Evolutionary conservation across 2,329 filamentous ascomycete genomes (phyloP).

Genomic region (Fusarium proliferatum): DNA sequence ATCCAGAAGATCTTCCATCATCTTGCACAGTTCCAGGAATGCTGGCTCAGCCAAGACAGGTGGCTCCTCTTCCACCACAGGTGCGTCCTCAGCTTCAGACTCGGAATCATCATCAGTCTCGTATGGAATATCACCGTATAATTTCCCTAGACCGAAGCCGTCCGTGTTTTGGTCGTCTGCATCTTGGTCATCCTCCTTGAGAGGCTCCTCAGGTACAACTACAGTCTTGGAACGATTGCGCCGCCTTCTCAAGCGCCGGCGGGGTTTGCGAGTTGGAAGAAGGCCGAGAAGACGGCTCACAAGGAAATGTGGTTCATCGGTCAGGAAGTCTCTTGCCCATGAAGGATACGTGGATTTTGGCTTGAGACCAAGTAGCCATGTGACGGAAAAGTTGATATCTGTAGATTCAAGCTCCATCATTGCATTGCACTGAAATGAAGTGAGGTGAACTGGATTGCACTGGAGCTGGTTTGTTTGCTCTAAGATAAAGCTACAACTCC

Average conservation of each 20-base stretch:
- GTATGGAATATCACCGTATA: slow-evolving; percentile 41
- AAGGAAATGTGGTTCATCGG: slow-evolving; percentile 45
- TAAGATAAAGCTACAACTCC: slow-evolving; percentile 33
- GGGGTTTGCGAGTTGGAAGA: slow-evolving; percentile 38
- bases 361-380: slow-evolving; percentile 46
- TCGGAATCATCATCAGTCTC: slow-evolving; percentile 36
- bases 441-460: background rate
- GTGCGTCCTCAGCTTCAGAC: slow-evolving; percentile 34
- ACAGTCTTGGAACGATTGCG: slow-evolving; percentile 32
- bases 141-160: slow-evolving; percentile 35
- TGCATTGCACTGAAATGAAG: slow-evolving; percentile 21
- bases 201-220: slow-evolving; percentile 16
- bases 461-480: slow-evolving; percentile 32
- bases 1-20: slow-evolving; percentile 46
- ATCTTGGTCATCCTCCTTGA: slow-evolving; percentile 17
- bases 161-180: slow-evolving; percentile 29
- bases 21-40: slow-evolving; percentile 43
- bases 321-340: slow-evolving; percentile 43
- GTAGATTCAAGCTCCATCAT: slow-evolving; percentile 44
- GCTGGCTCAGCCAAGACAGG: slow-evolving; percentile 42
- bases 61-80: slow-evolving; percentile 33
- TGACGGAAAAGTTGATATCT: slow-evolving; percentile 45
- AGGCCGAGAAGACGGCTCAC: slow-evolving; percentile 47
- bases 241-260: slow-evolving; percentile 33
- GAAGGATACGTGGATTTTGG: slow-evolving; percentile 40